Conservation (phyloP, 2,329 filamentous ascomycete genomes). For the Calonectria hawksworthii region DNA sequence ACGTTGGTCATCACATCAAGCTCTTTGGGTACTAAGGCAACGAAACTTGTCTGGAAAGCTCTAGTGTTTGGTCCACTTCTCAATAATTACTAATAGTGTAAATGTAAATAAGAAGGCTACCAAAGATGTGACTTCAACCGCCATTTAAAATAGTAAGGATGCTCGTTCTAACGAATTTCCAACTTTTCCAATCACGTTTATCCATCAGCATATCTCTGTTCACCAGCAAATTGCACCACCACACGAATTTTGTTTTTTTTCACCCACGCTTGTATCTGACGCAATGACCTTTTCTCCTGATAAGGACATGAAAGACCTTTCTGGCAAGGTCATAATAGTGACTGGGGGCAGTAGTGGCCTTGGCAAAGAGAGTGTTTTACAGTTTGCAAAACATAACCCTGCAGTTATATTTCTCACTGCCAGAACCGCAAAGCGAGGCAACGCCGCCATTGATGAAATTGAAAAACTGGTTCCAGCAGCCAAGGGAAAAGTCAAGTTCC, state of each 20-base stretch:
- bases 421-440: neutral
- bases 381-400: slow-evolving; percentile 20
- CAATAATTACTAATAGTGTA: neutral
- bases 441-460: slow-evolving; percentile 1
- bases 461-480: neutral
- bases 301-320: neutral
- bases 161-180: neutral
- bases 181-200: neutral
- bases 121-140: neutral
- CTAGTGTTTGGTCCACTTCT: neutral
- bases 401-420: slow-evolving; percentile 19
- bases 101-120: neutral
- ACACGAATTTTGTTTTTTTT: too few species aligned
- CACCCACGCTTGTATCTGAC: too few species aligned
- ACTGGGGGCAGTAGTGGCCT: slow-evolving; percentile 56
- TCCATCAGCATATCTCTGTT: too few species aligned
- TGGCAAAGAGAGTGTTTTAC: slow-evolving; percentile 21
- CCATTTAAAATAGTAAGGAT: neutral
- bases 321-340: slow-evolving; percentile 47
- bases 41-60: neutral
- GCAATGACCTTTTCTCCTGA: neutral
- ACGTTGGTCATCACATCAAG: neutral
- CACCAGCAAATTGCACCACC: too few species aligned
- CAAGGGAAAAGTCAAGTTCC: neutral
- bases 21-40: neutral